These are phyloP conservation scores for Leucocoprinus leucothites DNA, from an alignment of 768 basidiomycete genomes.

Conservation along the genomic window DNA sequence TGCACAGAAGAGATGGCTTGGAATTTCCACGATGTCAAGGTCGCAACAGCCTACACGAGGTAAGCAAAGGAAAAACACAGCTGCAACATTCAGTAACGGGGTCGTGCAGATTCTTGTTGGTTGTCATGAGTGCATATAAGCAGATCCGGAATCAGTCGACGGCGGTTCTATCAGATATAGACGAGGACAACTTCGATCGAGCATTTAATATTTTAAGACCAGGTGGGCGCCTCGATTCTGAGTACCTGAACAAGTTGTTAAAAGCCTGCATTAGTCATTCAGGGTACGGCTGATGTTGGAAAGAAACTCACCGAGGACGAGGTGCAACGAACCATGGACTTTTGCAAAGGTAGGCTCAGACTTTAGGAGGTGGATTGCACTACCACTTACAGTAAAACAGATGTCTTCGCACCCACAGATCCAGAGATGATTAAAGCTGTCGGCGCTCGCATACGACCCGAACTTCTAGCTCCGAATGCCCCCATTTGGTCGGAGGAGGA, in stretches of 20 bases:
- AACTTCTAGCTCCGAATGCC: constrained; percentile 19
- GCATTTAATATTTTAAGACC: constrained; percentile 45
- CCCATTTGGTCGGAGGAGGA: constrained; percentile 23
- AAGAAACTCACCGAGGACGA: constrained; percentile 43
- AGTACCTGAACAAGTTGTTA: neutral
- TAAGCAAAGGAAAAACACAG: constrained; percentile 1
- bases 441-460: constrained; percentile 21
- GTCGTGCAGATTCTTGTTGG: constrained; percentile 37
- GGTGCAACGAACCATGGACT: constrained; percentile 40
- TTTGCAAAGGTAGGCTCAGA: constrained; percentile 19
- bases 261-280: constrained; percentile 22
- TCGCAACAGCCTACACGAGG: constrained; percentile 34
- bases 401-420: constrained; percentile 24
- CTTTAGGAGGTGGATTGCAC: neutral
- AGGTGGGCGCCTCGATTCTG: constrained; percentile 19
- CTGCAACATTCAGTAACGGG: neutral
- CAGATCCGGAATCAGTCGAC: constrained; percentile 40
- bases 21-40: constrained; percentile 28
- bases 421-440: constrained; percentile 24
- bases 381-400: constrained; percentile 1
- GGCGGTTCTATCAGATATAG: constrained; percentile 39
- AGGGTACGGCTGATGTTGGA: constrained; percentile 25
- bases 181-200: constrained; percentile 45
- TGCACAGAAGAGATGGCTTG: constrained; percentile 26
- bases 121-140: constrained; percentile 46